Conservation (phyloP, 1,139 yeast genomes). For the Williopsis jadinii region DNA sequence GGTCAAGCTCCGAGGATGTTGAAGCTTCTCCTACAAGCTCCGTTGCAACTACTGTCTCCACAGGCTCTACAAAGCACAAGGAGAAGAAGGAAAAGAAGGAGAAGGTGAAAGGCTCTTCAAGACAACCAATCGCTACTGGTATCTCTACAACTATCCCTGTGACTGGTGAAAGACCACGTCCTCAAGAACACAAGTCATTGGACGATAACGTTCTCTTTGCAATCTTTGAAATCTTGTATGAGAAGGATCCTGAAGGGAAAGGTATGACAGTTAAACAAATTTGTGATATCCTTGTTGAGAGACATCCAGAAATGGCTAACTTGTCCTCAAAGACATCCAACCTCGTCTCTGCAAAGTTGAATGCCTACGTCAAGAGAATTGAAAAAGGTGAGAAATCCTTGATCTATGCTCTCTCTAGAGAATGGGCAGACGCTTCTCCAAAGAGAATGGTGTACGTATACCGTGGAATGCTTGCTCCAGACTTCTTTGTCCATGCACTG, state of each 20-base stretch:
- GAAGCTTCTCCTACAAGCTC: constrained; percentile 21
- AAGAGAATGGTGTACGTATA: constrained; percentile 83
- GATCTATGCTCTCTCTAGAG: constrained; percentile 69
- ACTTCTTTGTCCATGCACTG: constrained; percentile 63
- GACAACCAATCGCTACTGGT: constrained; percentile 42
- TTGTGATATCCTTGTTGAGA: constrained; percentile 64
- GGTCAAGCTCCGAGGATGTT: constrained; percentile 23
- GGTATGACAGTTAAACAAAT: constrained; percentile 86
- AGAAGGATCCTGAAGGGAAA: constrained; percentile 55
- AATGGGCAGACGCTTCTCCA: constrained; percentile 87
- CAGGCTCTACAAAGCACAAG: constrained; percentile 6
- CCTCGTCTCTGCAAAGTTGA: constrained; percentile 70
- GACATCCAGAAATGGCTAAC: constrained; percentile 78
- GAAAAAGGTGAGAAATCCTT: constrained; percentile 70
- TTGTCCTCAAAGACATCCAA: constrained; percentile 76
- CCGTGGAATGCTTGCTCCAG: constrained; percentile 66
- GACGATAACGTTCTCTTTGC: constrained; percentile 75
- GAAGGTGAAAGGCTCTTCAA: constrained; percentile 25
- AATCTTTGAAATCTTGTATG: constrained; percentile 62
- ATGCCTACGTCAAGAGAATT: constrained; percentile 77
- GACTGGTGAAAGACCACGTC: constrained; percentile 73
- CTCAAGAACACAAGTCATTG: constrained; percentile 56
- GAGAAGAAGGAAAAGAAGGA: constrained; percentile 24
- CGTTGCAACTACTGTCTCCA: constrained; percentile 11
- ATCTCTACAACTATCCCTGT: constrained; percentile 75